Base-by-base conservation (phyloP, 768 basidiomycete genomes). In the Hericium rajendrae region DNA sequence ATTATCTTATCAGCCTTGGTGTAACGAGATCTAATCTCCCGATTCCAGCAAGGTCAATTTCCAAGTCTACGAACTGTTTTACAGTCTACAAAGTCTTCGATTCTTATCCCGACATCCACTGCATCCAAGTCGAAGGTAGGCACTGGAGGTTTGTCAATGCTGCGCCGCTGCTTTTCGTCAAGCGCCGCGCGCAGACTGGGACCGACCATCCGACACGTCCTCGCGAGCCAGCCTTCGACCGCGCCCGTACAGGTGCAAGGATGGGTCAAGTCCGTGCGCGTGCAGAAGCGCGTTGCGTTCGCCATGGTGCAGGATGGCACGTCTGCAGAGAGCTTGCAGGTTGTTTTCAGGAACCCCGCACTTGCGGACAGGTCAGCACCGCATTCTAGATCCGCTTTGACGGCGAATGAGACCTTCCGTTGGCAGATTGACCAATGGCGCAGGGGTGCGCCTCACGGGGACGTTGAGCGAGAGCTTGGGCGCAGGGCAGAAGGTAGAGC, bases 221-320 rank as follows among this genome's bases (percentile, higher is more conserved):
- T 62, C 40, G 40, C 56, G 18, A 57, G 54, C 5, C 40, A 28
- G 10, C 54, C 59, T 24, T 26, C 15, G 26, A 26, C 37, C 0
- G 40, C 43, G 22, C 20, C 39, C 2, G 54, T 76, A 8, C 60
- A 71, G 20, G 77, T 94, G 10, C 81, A 84, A 46, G 94, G 90
- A 53, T 95, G 91, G 91, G 76, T 97, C 56, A 86, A 86, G 64
- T 91, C 88, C 2, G 79, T 94, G 41, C 79, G 93, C 43, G 80
- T 83, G 43, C 92, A 95, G 72, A 95, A 95, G 74, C 84, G 84
- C 53, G 77, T 93, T n/a, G 78, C 90, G 2, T 97, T 97, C 67
- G 86, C 84, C 12, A 82, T 86, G 49, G 71, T 95, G 56, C 83
- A 80, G 46, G 94, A 97, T 70, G 94, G 94, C 3, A 90, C 87